A percentile compares a stretch with the other conserved stretches of the same genome.
Evolutionary conservation across 441 rosid species (phyloP).

Genomic region (Erodium chrysanthum): DNA sequence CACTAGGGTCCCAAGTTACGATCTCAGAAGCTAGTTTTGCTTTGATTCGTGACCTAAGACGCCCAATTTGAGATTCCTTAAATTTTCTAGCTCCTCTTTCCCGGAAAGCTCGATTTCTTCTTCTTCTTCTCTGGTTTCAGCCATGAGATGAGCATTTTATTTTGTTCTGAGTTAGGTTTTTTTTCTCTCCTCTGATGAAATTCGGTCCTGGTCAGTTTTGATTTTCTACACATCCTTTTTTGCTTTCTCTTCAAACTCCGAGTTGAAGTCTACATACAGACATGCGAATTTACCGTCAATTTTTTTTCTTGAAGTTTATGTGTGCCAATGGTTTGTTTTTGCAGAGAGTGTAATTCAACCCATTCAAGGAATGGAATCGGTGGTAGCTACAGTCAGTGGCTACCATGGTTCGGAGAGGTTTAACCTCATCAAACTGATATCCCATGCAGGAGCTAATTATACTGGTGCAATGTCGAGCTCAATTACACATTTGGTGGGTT

Average conservation of each 20-base stretch:
- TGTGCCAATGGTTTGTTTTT: not conserved
- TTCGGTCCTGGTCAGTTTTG: not conserved
- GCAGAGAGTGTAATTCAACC: conserved; percentile 11
- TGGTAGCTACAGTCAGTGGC: conserved; percentile 81
- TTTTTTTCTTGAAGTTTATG: not conserved
- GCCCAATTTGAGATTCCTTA: not conserved
- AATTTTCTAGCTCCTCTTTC: not conserved
- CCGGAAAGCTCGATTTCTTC: not conserved
- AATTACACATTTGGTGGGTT: conserved; percentile 63
- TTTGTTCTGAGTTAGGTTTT: not conserved
- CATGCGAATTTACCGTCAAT: not conserved
- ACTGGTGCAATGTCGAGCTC: conserved; percentile 63
- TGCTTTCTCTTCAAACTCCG: too few species aligned
- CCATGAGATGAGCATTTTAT: too few species aligned
- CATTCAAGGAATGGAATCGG: conserved; percentile 58
- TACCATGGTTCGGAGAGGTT: conserved; percentile 69
- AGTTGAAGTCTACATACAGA: too few species aligned
- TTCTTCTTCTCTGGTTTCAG: too few species aligned
- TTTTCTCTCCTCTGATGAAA: not conserved
- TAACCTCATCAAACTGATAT: conserved; percentile 70
- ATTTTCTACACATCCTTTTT: too few species aligned
- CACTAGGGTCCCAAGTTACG: not conserved
- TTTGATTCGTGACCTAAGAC: not conserved
- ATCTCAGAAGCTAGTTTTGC: not conserved
- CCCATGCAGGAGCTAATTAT: conserved; percentile 58